phyloP scores from a whole-genome alignment of 495 filamentous ascomycete species.

The Cryomyces minteri region DNA sequence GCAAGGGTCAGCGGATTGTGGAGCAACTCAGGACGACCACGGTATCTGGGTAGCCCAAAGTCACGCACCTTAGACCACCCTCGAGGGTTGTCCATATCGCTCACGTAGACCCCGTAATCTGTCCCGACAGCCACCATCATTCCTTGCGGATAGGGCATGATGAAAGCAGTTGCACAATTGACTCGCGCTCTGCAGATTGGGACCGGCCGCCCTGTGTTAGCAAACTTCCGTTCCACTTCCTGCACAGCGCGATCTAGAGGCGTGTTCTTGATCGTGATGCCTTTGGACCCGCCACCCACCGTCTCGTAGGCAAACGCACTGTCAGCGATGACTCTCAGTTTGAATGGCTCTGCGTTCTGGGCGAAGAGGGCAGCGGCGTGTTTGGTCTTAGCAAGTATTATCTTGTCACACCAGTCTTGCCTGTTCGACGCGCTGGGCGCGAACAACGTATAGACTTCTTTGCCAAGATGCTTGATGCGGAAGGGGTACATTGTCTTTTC shows the following conservation, averaged over 20 bases:
- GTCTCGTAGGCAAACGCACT: conserved; percentile 74
- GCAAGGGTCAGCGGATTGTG: conserved; percentile 9
- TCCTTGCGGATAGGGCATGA: conserved; percentile 52
- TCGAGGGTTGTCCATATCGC: conserved; percentile 67
- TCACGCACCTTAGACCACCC: conserved; percentile 65
- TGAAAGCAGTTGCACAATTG: conserved; percentile 86
- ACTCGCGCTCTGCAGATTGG: conserved; percentile 70
- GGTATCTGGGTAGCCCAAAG: not conserved
- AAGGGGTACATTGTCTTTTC: conserved; percentile 86
- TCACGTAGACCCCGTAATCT: conserved; percentile 81
- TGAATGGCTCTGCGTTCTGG: conserved; percentile 94
- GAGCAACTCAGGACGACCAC: not conserved
- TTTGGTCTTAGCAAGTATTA: conserved; percentile 82
- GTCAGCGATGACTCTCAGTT: conserved; percentile 80
- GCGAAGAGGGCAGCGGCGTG: conserved; percentile 76
- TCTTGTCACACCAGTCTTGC: conserved; percentile 81
- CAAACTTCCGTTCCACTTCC: conserved; percentile 66
- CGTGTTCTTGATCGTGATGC: conserved; percentile 61
- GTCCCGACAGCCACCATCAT: conserved; percentile 97
- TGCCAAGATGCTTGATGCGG: conserved; percentile 89
- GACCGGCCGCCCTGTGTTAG: conserved; percentile 41
- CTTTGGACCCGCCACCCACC: conserved; percentile 29
- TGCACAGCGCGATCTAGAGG: conserved; percentile 79
- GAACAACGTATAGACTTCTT: conserved; percentile 75
- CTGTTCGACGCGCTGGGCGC: conserved; percentile 54